Percentiles rank a stretch among this genome's conserved stretches.
These are phyloP conservation scores for Cytospora paraplurivora DNA, from an alignment of 2,329 filamentous ascomycete genomes.

Conservation along the genomic window DNA sequence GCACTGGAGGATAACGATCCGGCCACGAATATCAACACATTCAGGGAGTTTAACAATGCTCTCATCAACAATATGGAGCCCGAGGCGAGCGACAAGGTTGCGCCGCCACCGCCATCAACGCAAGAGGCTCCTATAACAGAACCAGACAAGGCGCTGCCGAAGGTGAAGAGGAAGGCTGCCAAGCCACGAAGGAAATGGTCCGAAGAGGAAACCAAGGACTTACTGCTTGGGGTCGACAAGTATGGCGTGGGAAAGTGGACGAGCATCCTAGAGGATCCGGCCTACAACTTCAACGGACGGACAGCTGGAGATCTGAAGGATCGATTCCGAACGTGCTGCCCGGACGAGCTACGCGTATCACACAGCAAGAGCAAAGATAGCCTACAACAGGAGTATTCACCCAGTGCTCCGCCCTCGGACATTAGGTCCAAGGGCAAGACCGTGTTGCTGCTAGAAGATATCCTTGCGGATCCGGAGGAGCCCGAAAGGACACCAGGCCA, in stretches of 20 bases:
- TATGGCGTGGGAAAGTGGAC: slow-evolving; percentile 69
- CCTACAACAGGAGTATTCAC: slow-evolving; percentile 18
- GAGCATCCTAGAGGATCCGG: slow-evolving; percentile 61
- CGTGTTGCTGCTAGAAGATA: slow-evolving; percentile 57
- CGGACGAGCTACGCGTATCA: slow-evolving; percentile 56
- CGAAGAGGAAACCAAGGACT: slow-evolving; percentile 64
- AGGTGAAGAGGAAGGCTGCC: slow-evolving; percentile 55
- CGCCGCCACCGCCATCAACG: slow-evolving; percentile 8
- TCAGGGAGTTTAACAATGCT: slow-evolving; percentile 45
- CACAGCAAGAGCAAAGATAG: slow-evolving; percentile 35
- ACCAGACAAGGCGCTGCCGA: slow-evolving; percentile 40
- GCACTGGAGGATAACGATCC: slow-evolving; percentile 56
- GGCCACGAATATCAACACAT: slow-evolving; percentile 31
- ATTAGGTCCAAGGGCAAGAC: slow-evolving; percentile 42
- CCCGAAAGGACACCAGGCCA: slow-evolving; percentile 28
- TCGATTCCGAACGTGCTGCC: slow-evolving; percentile 67
- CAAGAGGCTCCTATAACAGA: slow-evolving; percentile 33
- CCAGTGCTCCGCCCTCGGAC: slow-evolving; percentile 17
- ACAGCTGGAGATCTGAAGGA: slow-evolving; percentile 67
- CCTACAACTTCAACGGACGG: slow-evolving; percentile 62
- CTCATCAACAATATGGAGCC: slow-evolving; percentile 33
- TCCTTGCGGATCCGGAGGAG: slow-evolving; percentile 53
- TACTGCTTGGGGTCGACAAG: slow-evolving; percentile 62
- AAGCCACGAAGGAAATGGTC: slow-evolving; percentile 66
- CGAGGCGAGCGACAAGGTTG: slow-evolving; percentile 25